These are phyloP conservation scores for Venturia nashicola DNA, from an alignment of 2,329 filamentous ascomycete genomes.

Conservation along the genomic window DNA sequence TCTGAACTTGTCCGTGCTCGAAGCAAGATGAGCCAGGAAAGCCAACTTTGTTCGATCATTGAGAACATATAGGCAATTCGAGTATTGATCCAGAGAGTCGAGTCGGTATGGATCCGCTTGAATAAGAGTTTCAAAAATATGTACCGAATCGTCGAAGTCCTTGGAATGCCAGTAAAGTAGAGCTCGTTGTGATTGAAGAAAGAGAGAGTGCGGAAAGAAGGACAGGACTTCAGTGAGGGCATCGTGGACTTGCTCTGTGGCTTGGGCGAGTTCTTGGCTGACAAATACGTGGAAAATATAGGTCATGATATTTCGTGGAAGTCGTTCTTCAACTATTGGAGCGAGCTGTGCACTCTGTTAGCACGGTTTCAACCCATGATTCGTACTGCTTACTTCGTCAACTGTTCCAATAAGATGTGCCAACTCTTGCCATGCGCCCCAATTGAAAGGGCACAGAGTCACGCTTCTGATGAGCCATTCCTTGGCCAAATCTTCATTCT, in stretches of 20 bases:
- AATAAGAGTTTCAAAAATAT: constrained; percentile 56
- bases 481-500: constrained; percentile 76
- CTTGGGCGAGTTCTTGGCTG: constrained; percentile 84
- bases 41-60: constrained; percentile 77
- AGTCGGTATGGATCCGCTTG: constrained; percentile 57
- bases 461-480: constrained; percentile 82
- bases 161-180: constrained; percentile 85
- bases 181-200: constrained; percentile 80
- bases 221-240: constrained; percentile 64
- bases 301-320: constrained; percentile 84
- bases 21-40: constrained; percentile 83
- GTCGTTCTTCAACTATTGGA: constrained; percentile 48
- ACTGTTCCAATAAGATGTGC: constrained; percentile 64
- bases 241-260: constrained; percentile 60
- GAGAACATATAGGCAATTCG: constrained; percentile 94
- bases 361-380: neutral
- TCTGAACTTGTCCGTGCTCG: constrained; percentile 85
- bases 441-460: constrained; percentile 85
- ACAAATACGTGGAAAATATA: constrained; percentile 90
- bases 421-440: constrained; percentile 94
- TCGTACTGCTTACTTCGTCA: constrained; percentile 56
- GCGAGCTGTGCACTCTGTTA: constrained; percentile 44
- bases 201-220: constrained; percentile 81
- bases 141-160: constrained; percentile 52
- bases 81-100: constrained; percentile 89